These are phyloP conservation scores for Suhomyces sp. DNA, from an alignment of 805 yeast species.

Conservation along the genomic window DNA sequence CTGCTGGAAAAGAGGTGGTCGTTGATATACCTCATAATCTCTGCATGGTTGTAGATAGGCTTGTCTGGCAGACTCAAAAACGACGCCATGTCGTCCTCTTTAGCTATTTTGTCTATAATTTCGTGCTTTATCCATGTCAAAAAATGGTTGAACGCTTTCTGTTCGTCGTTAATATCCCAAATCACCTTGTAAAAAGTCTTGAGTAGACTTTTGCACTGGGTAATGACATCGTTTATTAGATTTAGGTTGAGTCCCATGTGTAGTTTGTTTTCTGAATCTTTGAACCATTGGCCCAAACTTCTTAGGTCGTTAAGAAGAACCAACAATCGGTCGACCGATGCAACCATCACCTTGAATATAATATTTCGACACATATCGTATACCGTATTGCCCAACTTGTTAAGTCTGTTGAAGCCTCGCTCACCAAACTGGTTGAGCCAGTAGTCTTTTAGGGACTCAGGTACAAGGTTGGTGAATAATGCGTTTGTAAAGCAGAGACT, in stretches of 20 bases:
- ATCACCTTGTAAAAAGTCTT: conserved; percentile 36
- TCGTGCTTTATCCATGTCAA: conserved; percentile 43
- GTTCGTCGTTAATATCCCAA: conserved; percentile 46
- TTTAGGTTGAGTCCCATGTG: conserved; percentile 9
- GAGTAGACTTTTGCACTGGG: conserved; percentile 22
- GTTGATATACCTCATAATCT: conserved; percentile 25
- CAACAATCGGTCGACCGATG: conserved; percentile 55
- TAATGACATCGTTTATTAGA: conserved; percentile 7
- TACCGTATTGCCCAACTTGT: conserved; percentile 45
- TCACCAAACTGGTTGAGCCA: conserved; percentile 66
- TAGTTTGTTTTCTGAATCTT: conserved; percentile 12
- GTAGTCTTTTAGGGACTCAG: conserved; percentile 52
- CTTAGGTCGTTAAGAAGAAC: conserved; percentile 42
- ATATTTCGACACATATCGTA: conserved; percentile 51
- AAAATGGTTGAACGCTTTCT: conserved; percentile 43
- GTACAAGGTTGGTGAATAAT: conserved; percentile 53
- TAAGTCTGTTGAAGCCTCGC: conserved; percentile 58
- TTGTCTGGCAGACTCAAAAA: conserved; percentile 10
- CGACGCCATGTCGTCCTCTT: conserved; percentile 31
- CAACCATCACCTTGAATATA: conserved; percentile 48
- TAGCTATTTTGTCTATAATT: conserved; percentile 34
- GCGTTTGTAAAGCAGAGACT: conserved; percentile 39
- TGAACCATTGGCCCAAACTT: conserved; percentile 40
- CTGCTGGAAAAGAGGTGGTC: conserved; percentile 18
- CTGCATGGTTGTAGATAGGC: conserved; percentile 14